Evolutionary conservation across 306 rosid species (phyloP), one percentile per base, ranked within the genome.

Genomic region (Fragaria ananassa): DNA sequence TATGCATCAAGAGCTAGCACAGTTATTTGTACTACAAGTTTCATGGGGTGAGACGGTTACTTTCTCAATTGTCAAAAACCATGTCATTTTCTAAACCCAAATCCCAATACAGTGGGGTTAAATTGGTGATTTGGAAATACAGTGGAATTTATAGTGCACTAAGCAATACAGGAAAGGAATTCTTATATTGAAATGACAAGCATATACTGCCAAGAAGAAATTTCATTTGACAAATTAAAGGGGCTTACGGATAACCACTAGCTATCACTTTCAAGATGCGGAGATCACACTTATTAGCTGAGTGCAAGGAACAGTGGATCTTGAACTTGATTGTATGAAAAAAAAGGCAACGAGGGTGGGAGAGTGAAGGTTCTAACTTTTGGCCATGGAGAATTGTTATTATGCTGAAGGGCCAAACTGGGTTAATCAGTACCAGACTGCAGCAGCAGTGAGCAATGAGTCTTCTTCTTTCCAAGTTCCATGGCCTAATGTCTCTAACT

Each of bases 201-300:
- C 79, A 83, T 73, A 77, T 77, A 83, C 72, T 47, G 76, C 88
- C 93, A 92, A 87, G 88, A 81, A 76, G 51, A 49, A 83, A 82
- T 88, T 83, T 71, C 86, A 83, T 82, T 88, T 85, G 89, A 88
- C 89, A 80, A 85, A 85, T 81, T 74, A 83, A 86, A 84, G 80
- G 82, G 76, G 66, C 51, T 76, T 84, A 21, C 34, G 83, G 75
- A 63, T 66, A 42, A 42, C 85, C 87, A 56, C 90, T 90, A 64
- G 70, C 15, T 80, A 87, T 93, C 93, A 70, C 82, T 72, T 74
- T 85, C 93, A 81, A 71, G 86, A 83, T 81, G 77, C 79, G 86
- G 76, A 81, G 71, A 87, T 87, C 89, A 78, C 78, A 82, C 84
- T 67, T 66, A 68, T 88, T 87, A 80, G 27, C 27, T 54, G 68